Evolutionary conservation across 2,329 filamentous ascomycete species (phyloP), one percentile per base, ranked within the genome.

Genomic region (Phialophora verrucosa): DNA sequence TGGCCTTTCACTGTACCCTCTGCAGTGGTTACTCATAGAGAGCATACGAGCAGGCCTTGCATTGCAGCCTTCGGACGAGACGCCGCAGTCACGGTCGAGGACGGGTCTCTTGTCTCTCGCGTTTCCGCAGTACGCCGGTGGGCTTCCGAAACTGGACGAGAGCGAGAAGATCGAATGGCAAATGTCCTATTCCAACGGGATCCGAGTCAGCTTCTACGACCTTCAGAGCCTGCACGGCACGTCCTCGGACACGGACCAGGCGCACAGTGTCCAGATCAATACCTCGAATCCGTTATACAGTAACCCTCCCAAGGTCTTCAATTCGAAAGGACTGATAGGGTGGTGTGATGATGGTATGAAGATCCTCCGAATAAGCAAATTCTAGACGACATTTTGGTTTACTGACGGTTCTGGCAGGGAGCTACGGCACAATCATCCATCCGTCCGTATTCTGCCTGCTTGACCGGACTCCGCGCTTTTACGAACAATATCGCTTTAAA

Each of bases 11-110:
- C 70, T 81, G 2, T 81, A 80, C 67, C 78, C 79, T 3, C 65
- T 81, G 1, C 79, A 81, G 66, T 81, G 79, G 79, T 80, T 81
- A 72, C 64, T 80, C 32, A 66, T 77, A 11, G 79, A 80, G 67
- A 74, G 73, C 57, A 69, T 72, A 27, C 67, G 70, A 23, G 69
- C 73, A 11, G 77, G 78, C 1, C 70, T 80, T 1, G 63, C 73
- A 35, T 66, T 78, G 3, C 72, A 73, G n/a, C 63, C 59, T 23
- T 61, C 62, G 35, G 31, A 42, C 7, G 56, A 66, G 14, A 17
- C 14, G 20, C 2, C 29, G 23, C 20, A 14, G 31, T 20, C 58
- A n/a, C n/a, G 23, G 12, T 29, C 42, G 17, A 59, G 35, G 27
- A 29, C 54, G 8, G 63, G 54, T 25, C 49, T 65, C 4, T 57